A percentile compares a stretch with the other conserved stretches of the same genome.
Conservation (phyloP, 139 green algal genomes). For the Tetraselmis chui region DNA sequence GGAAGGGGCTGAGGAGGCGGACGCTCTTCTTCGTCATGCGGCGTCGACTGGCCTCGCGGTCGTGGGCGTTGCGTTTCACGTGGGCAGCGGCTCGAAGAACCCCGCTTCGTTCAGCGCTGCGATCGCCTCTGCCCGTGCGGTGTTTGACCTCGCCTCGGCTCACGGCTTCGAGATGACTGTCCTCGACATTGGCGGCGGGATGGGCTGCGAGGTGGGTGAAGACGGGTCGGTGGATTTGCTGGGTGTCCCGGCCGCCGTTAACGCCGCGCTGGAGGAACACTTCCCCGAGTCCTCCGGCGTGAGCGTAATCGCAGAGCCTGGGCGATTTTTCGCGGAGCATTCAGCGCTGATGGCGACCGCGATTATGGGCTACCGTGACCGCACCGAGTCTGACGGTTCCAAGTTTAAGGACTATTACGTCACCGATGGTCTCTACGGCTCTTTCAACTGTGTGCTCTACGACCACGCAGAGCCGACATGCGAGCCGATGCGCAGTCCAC, state of each 20-base stretch:
- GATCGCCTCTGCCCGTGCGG: slow-evolving; percentile 47
- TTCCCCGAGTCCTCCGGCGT: slow-evolving; percentile 73
- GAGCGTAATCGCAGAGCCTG: slow-evolving; percentile 89
- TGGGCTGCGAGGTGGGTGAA: slow-evolving; percentile 65
- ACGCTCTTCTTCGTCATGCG: slow-evolving; percentile 46
- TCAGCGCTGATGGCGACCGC: slow-evolving; percentile 18
- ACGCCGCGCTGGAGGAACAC: slow-evolving; percentile 67
- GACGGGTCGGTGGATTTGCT: slow-evolving; percentile 61
- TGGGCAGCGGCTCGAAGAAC: slow-evolving; percentile 81
- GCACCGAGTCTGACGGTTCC: not conserved
- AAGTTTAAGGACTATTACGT: slow-evolving; percentile 15
- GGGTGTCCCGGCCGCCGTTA: slow-evolving; percentile 74
- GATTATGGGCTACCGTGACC: not conserved
- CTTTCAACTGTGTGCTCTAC: slow-evolving; percentile 92
- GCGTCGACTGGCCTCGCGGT: slow-evolving; percentile 58
- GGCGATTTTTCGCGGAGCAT: slow-evolving; percentile 94
- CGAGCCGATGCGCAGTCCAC: not conserved
- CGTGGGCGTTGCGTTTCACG: slow-evolving; percentile 91
- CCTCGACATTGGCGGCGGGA: slow-evolving; percentile 95
- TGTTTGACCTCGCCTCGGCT: slow-evolving; percentile 69
- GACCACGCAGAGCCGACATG: slow-evolving; percentile 32
- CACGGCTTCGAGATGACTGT: slow-evolving; percentile 80
- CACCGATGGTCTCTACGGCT: slow-evolving; percentile 93
- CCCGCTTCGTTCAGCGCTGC: slow-evolving; percentile 64
- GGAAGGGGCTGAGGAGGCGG: slow-evolving; percentile 47